Conservation (phyloP, 106 monocot genomes). For the Gastrodia elata region DNA sequence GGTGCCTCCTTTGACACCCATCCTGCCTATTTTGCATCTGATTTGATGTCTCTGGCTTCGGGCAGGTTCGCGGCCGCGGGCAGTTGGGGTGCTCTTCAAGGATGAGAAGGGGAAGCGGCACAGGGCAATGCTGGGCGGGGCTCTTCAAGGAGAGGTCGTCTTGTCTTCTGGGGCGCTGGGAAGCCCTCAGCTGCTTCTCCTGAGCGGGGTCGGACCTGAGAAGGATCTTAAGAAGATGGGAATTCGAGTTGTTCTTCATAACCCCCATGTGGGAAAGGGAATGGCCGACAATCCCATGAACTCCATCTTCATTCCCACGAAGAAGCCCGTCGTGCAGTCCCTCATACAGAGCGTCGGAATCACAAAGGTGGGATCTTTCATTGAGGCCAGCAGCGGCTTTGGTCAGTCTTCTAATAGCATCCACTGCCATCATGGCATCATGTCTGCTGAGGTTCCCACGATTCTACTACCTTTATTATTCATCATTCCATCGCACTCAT, state of each 20-base stretch:
- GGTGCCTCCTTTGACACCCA: conserved; percentile 4
- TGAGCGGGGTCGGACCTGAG: conserved; percentile 80
- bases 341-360: conserved; percentile 88
- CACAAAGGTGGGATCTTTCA: conserved; percentile 74
- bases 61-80: conserved; percentile 30
- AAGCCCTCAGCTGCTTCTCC: conserved; percentile 74
- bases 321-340: conserved; percentile 58
- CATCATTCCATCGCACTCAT: too few species aligned
- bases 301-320: conserved; percentile 74
- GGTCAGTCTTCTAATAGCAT: conserved; percentile 83
- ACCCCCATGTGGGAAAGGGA: conserved; percentile 54
- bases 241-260: conserved; percentile 43
- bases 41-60: neutral
- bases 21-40: neutral
- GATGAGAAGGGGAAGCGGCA: conserved; percentile 46
- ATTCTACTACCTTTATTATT: neutral
- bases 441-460: conserved; percentile 86
- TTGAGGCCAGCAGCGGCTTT: conserved; percentile 94
- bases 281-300: conserved; percentile 97
- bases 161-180: conserved; percentile 75
- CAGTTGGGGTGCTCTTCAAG: conserved; percentile 46
- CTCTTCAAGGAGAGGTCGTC: conserved; percentile 45
- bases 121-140: conserved; percentile 17
- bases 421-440: conserved; percentile 87
- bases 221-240: conserved; percentile 36